Conservation (phyloP, 2,329 filamentous ascomycete genomes). For the Aspergillus flavus region DNA sequence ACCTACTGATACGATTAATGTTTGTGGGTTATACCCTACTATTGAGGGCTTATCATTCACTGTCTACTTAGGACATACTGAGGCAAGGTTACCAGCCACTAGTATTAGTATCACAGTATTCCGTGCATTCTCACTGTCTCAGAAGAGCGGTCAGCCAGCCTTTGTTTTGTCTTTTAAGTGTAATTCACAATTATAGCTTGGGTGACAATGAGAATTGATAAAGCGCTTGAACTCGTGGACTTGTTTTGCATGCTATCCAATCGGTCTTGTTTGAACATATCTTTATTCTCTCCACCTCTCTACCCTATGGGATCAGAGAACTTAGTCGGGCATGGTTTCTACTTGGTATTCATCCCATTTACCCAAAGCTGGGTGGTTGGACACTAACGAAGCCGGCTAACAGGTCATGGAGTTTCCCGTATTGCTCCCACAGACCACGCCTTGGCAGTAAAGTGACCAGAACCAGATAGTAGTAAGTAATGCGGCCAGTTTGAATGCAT, state of each 20-base stretch:
- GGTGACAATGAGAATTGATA: background rate
- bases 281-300: background rate
- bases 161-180: background rate
- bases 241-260: background rate
- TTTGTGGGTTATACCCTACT: slow-evolving; percentile 1
- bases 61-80: background rate
- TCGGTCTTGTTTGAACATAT: slow-evolving; percentile 1
- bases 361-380: background rate
- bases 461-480: background rate
- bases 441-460: slow-evolving; percentile 2
- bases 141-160: slow-evolving; percentile 9
- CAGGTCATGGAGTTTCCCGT: slow-evolving; percentile 1
- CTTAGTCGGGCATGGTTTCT: background rate
- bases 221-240: background rate
- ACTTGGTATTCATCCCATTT: background rate
- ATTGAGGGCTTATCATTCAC: background rate
- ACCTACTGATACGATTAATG: background rate
- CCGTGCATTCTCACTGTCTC: background rate
- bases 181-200: background rate
- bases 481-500: slow-evolving; percentile 4
- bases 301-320: slow-evolving; percentile 16
- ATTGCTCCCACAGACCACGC: background rate
- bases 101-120: background rate
- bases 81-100: background rate
- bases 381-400: background rate